Evolutionary conservation across 495 filamentous ascomycete species (phyloP).

Genomic region (Penicillium arizonense): DNA sequence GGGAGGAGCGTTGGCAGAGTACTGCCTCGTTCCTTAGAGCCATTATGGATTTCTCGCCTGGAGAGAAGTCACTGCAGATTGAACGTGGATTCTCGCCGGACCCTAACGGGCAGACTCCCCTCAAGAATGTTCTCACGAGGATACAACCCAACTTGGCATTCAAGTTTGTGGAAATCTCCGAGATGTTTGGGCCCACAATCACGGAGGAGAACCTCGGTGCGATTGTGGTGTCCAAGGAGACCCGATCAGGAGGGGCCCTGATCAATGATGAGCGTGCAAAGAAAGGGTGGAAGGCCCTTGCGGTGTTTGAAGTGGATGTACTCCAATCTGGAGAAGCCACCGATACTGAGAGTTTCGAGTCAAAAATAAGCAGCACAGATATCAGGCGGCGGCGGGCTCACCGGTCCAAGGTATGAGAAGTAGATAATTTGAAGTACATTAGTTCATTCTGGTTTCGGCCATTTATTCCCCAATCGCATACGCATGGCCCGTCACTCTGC

Average conservation of each 20-base stretch:
- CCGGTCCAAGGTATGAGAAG: conserved; percentile 31
- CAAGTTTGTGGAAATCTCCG: conserved; percentile 79
- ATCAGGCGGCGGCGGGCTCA: conserved; percentile 54
- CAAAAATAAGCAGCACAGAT: conserved; percentile 89
- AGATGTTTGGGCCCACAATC: conserved; percentile 89
- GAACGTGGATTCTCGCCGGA: conserved; percentile 37
- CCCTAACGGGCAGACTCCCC: conserved; percentile 35
- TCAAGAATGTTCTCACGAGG: conserved; percentile 44
- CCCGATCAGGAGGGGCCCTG: conserved; percentile 73
- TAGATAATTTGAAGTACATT: conserved; percentile 14
- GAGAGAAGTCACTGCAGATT: conserved; percentile 23
- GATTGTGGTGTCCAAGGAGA: conserved; percentile 88
- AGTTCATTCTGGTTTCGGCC: conserved; percentile 18
- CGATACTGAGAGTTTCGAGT: conserved; percentile 59
- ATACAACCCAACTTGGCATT: conserved; percentile 51
- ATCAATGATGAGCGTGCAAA: conserved; percentile 79
- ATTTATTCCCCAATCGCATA: conserved; percentile 22
- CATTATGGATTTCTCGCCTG: conserved; percentile 59
- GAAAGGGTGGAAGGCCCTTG: conserved; percentile 72
- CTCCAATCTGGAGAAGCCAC: conserved; percentile 65
- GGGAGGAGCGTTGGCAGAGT: conserved; percentile 66
- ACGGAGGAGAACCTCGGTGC: conserved; percentile 76
- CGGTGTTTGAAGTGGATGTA: conserved; percentile 91
- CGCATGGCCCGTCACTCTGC: conserved; percentile 27
- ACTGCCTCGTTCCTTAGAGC: conserved; percentile 70